Base-by-base conservation (phyloP, 257 asterid species). In the Sherardia arvensis region DNA sequence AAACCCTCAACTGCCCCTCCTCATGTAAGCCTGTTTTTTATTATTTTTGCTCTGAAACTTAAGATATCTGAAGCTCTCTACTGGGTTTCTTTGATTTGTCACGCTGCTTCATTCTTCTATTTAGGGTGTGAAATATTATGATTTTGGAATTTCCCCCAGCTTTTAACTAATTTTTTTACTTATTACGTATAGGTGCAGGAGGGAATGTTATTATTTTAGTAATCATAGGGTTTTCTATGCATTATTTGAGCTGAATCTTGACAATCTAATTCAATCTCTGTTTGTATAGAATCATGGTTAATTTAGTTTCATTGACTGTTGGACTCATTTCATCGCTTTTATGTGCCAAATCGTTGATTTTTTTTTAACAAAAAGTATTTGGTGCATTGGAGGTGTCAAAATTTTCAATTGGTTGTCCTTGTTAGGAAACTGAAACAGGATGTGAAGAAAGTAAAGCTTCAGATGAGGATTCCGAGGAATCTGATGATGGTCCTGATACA, bases 401-500 rank as follows among this genome's bases (percentile, higher is more conserved):
- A 61, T 14, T 30, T 27, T 34, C 30, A 28, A 20, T 59, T 48
- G 18, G 62, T 71, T 58, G 26, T 66, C 54, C 64, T 65, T 43
- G 38, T 36, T 69, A 92, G 96, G 90, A 85, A 66, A 80, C 78
- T 67, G 68, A 63, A 66, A 71, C 66, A 54, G 71, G 66, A 70
- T 76, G 87, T 12, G 85, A 80, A 55, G 73, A 74, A 47, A 80
- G 84, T 54, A 81, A 76, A 62, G 70, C n/a, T 29, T 67, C 69
- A 7, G 81, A 84, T 61, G 89, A 76, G 67, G 88, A 69, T 26
- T 28, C 78, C 22, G 80, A 68, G 75, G 84, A 84, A 62, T 68
- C 80, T 56, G 76, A 71, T 69, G 83, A 82, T 53, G 97, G 95
- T 61, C 99, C 99, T 8, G 97, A 93, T 81, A 93, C 99, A 21